Evolutionary conservation across 495 filamentous ascomycete genomes (phyloP).

Genomic region (Hyaloscypha finlandica): DNA sequence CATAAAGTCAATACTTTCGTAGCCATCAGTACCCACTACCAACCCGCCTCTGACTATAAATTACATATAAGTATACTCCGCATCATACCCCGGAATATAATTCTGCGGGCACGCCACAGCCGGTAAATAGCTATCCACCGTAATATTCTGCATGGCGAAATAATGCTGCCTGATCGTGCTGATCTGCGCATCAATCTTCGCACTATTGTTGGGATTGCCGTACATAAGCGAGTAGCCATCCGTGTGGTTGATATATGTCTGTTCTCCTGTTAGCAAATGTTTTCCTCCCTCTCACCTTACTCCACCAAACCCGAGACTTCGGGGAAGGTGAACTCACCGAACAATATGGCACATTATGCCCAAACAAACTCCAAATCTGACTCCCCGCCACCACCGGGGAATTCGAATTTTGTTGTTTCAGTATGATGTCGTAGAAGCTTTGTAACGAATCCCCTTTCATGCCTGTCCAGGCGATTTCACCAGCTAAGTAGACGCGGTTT

Average conservation of each 20-base stretch:
- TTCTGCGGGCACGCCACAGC: conserved; percentile 29
- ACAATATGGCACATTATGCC: conserved; percentile 53
- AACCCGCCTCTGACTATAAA: too few relatives aligned
- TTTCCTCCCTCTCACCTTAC: background rate
- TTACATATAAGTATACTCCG: conserved; percentile 24
- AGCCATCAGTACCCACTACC: too few relatives aligned
- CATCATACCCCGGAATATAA: conserved; percentile 29
- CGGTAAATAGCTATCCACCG: conserved; percentile 27
- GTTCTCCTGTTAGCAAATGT: background rate
- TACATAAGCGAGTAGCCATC: conserved; percentile 53
- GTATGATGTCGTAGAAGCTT: conserved; percentile 47
- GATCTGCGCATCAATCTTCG: conserved; percentile 44
- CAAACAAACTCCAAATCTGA: conserved; percentile 54
- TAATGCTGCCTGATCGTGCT: conserved; percentile 47
- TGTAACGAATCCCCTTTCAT: conserved; percentile 37
- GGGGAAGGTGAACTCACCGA: conserved; percentile 33
- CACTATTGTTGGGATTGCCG: conserved; percentile 44
- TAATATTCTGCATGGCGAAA: conserved; percentile 40
- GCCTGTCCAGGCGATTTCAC: conserved; percentile 56
- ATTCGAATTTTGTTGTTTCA: conserved; percentile 36
- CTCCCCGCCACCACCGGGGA: conserved; percentile 42
- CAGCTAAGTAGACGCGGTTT: conserved; percentile 49
- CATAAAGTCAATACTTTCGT: too few relatives aligned
- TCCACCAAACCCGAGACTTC: background rate
- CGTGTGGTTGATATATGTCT: conserved; percentile 42